Conservation (phyloP, 495 filamentous ascomycete genomes). For the Massariosphaeria phaeospora region DNA sequence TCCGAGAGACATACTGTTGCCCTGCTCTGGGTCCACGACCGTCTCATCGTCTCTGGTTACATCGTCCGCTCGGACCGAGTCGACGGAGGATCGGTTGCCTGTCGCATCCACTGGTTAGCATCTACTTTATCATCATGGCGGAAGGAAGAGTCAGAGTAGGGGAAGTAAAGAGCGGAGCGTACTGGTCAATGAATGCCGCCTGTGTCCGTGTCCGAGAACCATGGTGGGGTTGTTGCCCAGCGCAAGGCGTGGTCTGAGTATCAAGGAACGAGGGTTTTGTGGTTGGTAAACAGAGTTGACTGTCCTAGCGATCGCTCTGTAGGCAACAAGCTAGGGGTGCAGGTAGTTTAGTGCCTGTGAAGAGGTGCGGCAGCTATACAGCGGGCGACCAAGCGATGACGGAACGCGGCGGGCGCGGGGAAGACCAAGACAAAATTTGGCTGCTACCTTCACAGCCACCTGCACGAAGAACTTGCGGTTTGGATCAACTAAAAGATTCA, state of each 20-base stretch:
- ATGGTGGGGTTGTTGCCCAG: slow-evolving; percentile 20
- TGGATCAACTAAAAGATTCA: too few relatives aligned
- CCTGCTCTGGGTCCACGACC: slow-evolving; percentile 70
- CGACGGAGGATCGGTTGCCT: slow-evolving; percentile 55
- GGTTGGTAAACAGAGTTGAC: not conserved
- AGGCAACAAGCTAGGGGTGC: not conserved
- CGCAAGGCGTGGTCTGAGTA: not conserved
- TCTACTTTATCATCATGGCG: not conserved
- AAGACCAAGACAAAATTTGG: slow-evolving; percentile 16
- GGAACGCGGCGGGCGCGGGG: slow-evolving; percentile 21
- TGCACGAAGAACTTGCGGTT: too few relatives aligned
- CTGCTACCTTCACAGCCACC: too few relatives aligned
- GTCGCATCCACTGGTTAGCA: slow-evolving; percentile 6
- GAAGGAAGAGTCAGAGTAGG: not conserved
- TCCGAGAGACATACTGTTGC: slow-evolving; percentile 53
- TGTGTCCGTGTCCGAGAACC: slow-evolving; percentile 36
- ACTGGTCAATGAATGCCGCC: slow-evolving; percentile 34
- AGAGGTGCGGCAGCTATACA: not conserved
- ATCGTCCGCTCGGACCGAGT: slow-evolving; percentile 44
- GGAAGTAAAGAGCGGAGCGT: slow-evolving; percentile 8
- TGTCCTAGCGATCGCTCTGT: not conserved
- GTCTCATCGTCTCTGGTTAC: slow-evolving; percentile 66
- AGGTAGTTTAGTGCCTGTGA: slow-evolving; percentile 11
- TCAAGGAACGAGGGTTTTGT: not conserved
- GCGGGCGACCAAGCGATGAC: slow-evolving; percentile 17